These are phyloP conservation scores for Mycena maculata DNA, from an alignment of 768 basidiomycete species.

Conservation along the genomic window DNA sequence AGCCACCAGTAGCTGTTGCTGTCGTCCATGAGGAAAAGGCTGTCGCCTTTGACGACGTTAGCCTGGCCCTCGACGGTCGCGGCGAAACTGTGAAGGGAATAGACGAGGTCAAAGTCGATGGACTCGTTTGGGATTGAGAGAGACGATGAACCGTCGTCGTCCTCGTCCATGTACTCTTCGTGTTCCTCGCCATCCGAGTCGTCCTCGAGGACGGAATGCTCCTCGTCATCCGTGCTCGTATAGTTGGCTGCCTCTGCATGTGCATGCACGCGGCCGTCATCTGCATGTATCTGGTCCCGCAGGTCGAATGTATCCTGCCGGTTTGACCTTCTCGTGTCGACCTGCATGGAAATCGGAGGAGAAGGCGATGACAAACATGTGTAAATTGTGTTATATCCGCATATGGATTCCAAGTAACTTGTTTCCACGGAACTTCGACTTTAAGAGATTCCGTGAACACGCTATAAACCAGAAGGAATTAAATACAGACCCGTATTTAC, in stretches of 20 bases:
- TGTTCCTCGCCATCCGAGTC: conserved; percentile 81
- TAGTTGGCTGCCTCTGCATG: conserved; percentile 58
- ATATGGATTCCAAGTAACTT: too few species aligned
- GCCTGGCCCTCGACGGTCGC: conserved; percentile 99
- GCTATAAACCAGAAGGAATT: too few species aligned
- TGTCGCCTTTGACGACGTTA: conserved; percentile 98
- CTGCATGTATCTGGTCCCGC: conserved; percentile 70
- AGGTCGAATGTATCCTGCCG: conserved; percentile 79
- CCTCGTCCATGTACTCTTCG: conserved; percentile 78
- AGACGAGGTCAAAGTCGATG: conserved; percentile 94
- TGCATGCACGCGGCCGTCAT: conserved; percentile 60
- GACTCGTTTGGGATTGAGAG: conserved; percentile 91
- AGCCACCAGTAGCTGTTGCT: conserved; percentile 99
- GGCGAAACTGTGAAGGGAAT: conserved; percentile 94
- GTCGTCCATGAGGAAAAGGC: conserved; percentile 96
- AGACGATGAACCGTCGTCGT: conserved; percentile 83
- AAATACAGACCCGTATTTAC: too few species aligned
- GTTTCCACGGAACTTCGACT: too few species aligned
- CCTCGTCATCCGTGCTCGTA: conserved; percentile 66
- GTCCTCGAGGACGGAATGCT: conserved; percentile 88
- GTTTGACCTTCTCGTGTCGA: conserved; percentile 22
- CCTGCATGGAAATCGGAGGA: conserved; percentile 2
- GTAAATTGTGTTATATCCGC: background rate
- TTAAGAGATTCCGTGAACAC: too few species aligned
- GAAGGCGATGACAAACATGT: background rate